A percentile compares a stretch with the other conserved stretches of the same genome.
Evolutionary conservation across 1,284 basidiomycete species (phyloP).

Genomic region (Hemileia vastatrix): DNA sequence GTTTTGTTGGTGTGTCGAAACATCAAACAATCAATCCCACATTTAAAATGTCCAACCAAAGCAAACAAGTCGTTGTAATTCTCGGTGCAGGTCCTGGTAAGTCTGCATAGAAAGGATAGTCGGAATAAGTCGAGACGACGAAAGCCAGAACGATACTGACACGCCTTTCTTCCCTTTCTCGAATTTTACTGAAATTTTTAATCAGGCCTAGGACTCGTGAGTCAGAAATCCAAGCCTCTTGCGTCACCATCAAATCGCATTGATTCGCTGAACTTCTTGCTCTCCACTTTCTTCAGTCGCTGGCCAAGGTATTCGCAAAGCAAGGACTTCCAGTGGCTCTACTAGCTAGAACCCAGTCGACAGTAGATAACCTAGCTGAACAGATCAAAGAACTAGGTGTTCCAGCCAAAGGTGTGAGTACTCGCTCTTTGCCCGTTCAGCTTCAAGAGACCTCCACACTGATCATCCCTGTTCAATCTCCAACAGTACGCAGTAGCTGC

Average conservation of each 20-base stretch:
- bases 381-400: constrained; percentile 16
- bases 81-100: constrained; percentile 20
- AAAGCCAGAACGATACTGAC: background rate
- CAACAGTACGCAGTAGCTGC: constrained; percentile 1
- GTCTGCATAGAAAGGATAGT: too few relatives aligned
- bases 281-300: background rate
- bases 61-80: background rate
- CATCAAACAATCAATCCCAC: too few relatives aligned
- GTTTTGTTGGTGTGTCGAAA: too few relatives aligned
- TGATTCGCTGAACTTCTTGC: too few relatives aligned
- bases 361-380: constrained; percentile 25
- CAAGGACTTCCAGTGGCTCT: constrained; percentile 29
- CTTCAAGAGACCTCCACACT: background rate
- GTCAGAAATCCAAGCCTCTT: background rate
- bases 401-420: background rate
- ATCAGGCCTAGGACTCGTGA: constrained; percentile 14
- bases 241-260: too few relatives aligned
- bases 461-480: background rate
- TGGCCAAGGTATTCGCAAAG: constrained; percentile 26
- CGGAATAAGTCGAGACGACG: too few relatives aligned
- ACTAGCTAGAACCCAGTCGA: constrained; percentile 26
- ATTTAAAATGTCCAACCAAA: background rate
- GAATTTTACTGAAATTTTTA: too few relatives aligned
- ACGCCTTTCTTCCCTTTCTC: background rate
- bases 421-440: background rate